Evolutionary conservation across 176 grass and related monocot genomes (phyloP).

Genomic region (Ampelocalamus luodianensis): DNA sequence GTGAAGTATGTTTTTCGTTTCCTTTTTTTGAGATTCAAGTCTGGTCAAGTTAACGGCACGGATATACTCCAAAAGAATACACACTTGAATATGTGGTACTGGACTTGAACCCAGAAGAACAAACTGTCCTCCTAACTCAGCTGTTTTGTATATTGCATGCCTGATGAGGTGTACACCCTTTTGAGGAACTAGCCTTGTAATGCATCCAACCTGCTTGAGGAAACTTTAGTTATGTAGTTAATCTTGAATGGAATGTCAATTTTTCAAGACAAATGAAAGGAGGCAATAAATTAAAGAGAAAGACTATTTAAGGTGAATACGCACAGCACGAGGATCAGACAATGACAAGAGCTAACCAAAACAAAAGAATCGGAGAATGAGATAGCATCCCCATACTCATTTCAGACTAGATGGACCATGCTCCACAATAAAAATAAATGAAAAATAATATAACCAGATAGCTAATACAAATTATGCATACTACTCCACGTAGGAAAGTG

Average conservation of each 20-base stretch:
- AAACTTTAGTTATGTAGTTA: constrained; percentile 44
- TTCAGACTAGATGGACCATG: constrained; percentile 1
- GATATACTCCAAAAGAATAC: constrained; percentile 33
- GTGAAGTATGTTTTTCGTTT: background rate
- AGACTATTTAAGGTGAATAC: background rate
- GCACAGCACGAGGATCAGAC: constrained; percentile 5
- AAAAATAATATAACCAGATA: background rate
- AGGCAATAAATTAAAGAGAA: background rate
- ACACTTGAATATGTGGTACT: constrained; percentile 83
- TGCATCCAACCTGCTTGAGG: constrained; percentile 76
- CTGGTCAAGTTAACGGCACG: background rate
- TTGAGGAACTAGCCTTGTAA: constrained; percentile 92
- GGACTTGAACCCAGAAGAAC: constrained; percentile 97
- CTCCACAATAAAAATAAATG: background rate
- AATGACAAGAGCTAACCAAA: constrained; percentile 11
- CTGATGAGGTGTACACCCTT: constrained; percentile 98
- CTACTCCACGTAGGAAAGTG: background rate
- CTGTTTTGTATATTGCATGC: constrained; percentile 88
- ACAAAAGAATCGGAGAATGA: background rate
- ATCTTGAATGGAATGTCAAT: constrained; percentile 16
- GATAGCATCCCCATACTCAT: background rate
- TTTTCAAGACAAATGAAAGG: background rate
- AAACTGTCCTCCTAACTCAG: constrained; percentile 93
- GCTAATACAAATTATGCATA: background rate
- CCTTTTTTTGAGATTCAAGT: constrained; percentile 16